These are phyloP conservation scores for Suhomyces anneliseae DNA, from an alignment of 1,139 yeast species.

Conservation along the genomic window DNA sequence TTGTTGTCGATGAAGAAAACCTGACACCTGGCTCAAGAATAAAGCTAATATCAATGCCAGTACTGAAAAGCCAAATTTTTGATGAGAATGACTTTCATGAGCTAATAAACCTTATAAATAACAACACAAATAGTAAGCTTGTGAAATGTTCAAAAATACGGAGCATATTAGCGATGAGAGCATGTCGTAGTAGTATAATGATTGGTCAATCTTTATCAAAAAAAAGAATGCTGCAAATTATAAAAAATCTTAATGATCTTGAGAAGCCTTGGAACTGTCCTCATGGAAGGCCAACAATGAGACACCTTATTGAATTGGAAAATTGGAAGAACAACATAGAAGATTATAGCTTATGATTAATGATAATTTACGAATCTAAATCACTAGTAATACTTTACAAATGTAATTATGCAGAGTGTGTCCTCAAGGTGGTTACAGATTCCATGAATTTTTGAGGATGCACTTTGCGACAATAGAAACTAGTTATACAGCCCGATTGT, in stretches of 20 bases:
- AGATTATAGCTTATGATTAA: slow-evolving; percentile 9
- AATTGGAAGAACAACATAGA: slow-evolving; percentile 33
- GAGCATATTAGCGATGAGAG: slow-evolving; percentile 87
- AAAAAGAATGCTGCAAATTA: slow-evolving; percentile 65
- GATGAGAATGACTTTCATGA: slow-evolving; percentile 72
- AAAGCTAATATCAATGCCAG: slow-evolving; percentile 63
- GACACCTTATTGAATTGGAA: slow-evolving; percentile 72
- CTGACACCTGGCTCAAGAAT: slow-evolving; percentile 53
- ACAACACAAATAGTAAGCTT: slow-evolving; percentile 29
- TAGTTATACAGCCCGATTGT: too few species aligned
- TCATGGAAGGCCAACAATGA: slow-evolving; percentile 95
- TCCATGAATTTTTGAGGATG: too few species aligned
- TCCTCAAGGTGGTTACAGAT: too few species aligned
- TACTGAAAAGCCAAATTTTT: slow-evolving; percentile 68
- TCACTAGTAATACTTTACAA: too few species aligned
- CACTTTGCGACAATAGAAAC: too few species aligned
- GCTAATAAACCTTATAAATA: slow-evolving; percentile 58
- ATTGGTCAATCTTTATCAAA: slow-evolving; percentile 69
- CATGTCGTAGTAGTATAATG: slow-evolving; percentile 93
- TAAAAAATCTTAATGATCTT: slow-evolving; percentile 62
- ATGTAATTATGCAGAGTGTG: too few species aligned
- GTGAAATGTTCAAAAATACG: slow-evolving; percentile 76
- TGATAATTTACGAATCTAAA: too few species aligned
- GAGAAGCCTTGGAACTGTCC: slow-evolving; percentile 99
- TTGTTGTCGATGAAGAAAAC: slow-evolving; percentile 48